Base-by-base conservation (phyloP, 225 moss, liverwort and hornwort species). In the Thuidium tamariscinum region DNA sequence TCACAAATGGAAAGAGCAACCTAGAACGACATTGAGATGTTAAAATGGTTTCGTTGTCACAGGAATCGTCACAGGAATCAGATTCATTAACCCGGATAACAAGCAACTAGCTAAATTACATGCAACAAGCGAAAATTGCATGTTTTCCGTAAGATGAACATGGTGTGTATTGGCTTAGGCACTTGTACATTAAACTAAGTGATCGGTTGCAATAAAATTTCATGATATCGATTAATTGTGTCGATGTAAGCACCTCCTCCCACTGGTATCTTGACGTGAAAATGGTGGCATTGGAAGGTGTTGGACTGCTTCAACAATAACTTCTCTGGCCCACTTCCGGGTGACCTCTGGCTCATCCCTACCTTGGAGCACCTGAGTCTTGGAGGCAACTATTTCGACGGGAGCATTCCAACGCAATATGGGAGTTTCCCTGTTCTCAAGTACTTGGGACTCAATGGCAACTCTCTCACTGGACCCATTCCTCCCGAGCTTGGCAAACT, bases 251-350 rank as follows among this genome's bases (percentile, higher is more conserved):
- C 19, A 67, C 66, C 52, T 52, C 13, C 29, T 25, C n/a, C 26
- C 5, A 60, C 16, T 56, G 22, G 41, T 59, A 62, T 39, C n/a
- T 30, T 67, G 29, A 79, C 15, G n/a, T 79, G 85, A 42, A 51
- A 66, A 52, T 75, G 78, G n/a, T 55, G 80, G 39, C 66, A 80
- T 76, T 77, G 79, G 60, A 48, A 72, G 94, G 90, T 95, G 42
- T 85, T 97, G 87, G 97, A 97, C 75, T 93, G 93, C 86, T 97
- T 95, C 92, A 97, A 97, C 94, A 97, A 97, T 89, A 93, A 94
- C 44, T 90, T 97, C 51, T 87, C 87, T 13, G 97, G 97, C 12
- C 60, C 85, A 34, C 90, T 96, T n/a, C 97, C 97, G 37, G 68
- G 56, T 8, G 93, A 93, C 25, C 87, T 96, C 5, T 94, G 91